Percentiles rank a stretch among this genome's conserved stretches.
These are phyloP conservation scores for Pythium sp. DNA, from an alignment of 352 stramenopile species.

Conservation along the genomic window DNA sequence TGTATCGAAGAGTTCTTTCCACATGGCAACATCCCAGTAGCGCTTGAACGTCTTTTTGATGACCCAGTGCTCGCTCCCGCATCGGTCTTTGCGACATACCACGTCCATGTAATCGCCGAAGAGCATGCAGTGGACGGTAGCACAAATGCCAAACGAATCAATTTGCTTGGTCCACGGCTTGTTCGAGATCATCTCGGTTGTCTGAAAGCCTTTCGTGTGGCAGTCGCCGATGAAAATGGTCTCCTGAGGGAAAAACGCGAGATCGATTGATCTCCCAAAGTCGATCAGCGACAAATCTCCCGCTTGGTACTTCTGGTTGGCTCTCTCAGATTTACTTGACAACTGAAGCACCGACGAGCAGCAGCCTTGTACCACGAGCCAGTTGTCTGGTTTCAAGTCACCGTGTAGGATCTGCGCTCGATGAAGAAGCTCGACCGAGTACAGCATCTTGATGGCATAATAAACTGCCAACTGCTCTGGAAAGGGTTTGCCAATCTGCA, in stretches of 20 bases:
- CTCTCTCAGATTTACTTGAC: slow-evolving; percentile 8
- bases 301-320: slow-evolving; percentile 27
- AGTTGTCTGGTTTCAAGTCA: slow-evolving; percentile 88
- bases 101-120: slow-evolving; percentile 87
- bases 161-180: slow-evolving; percentile 81
- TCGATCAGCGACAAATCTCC: slow-evolving; percentile 75
- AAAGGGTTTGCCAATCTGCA: slow-evolving; percentile 40
- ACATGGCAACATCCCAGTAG: slow-evolving; percentile 80
- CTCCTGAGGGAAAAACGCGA: slow-evolving; percentile 46
- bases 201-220: slow-evolving; percentile 84
- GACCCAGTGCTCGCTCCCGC: slow-evolving; percentile 32
- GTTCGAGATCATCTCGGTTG: slow-evolving; percentile 77
- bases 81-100: slow-evolving; percentile 22
- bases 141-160: slow-evolving; percentile 80
- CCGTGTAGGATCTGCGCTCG: slow-evolving; percentile 64
- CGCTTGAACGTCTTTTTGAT: slow-evolving; percentile 65
- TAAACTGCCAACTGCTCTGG: slow-evolving; percentile 70
- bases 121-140: slow-evolving; percentile 76
- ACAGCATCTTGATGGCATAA: slow-evolving; percentile 81
- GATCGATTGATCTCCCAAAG: slow-evolving; percentile 82
- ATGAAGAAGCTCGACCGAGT: slow-evolving; percentile 67
- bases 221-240: slow-evolving; percentile 72
- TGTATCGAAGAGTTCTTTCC: slow-evolving; percentile 62
- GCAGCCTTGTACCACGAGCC: slow-evolving; percentile 51
- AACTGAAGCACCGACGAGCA: slow-evolving; percentile 11